A percentile compares a stretch with the other conserved stretches of the same genome.
phyloP scores from a whole-genome alignment of 176 grass and related monocot genomes.

The Cocos nucifera region DNA sequence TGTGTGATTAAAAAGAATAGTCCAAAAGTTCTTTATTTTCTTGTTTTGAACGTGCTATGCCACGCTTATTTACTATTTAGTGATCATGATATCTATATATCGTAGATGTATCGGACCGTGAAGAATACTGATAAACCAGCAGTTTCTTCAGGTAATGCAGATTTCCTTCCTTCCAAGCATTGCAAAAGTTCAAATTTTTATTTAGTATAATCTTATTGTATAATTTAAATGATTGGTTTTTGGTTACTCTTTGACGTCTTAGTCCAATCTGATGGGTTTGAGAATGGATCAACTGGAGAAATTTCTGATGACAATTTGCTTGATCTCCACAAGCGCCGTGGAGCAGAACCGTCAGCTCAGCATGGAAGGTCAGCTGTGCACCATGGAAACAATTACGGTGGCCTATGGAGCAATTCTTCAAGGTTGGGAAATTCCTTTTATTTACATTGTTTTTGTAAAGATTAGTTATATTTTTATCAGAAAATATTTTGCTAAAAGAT shows the following conservation, averaged over 20 bases:
- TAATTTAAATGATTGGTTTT: background rate
- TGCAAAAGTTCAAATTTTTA: background rate
- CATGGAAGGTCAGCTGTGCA: slow-evolving; percentile 10
- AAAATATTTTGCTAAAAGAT: background rate
- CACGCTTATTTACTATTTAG: too few relatives aligned
- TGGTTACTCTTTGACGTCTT: background rate
- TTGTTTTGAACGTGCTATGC: too few relatives aligned
- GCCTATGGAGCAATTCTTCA: slow-evolving; percentile 54
- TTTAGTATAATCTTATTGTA: background rate
- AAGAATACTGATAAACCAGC: slow-evolving; percentile 70
- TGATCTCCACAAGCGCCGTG: slow-evolving; percentile 23
- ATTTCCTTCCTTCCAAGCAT: too few relatives aligned
- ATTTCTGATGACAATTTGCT: slow-evolving; percentile 60
- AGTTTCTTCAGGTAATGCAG: slow-evolving; percentile 49
- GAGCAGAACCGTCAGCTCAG: slow-evolving; percentile 31
- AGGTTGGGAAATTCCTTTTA: slow-evolving; percentile 18
- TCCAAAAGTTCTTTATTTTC: too few relatives aligned
- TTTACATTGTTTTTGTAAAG: background rate
- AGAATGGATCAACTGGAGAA: slow-evolving; percentile 50
- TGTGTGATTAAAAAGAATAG: too few relatives aligned
- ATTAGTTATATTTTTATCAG: background rate
- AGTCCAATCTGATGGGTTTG: slow-evolving; percentile 53
- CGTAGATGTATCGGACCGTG: slow-evolving; percentile 74
- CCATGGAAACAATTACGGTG: slow-evolving; percentile 11
- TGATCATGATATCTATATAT: background rate